Evolutionary conservation across 2,329 filamentous ascomycete species (phyloP).

Genomic region (Monilinia vaccinii-corymbosi): DNA sequence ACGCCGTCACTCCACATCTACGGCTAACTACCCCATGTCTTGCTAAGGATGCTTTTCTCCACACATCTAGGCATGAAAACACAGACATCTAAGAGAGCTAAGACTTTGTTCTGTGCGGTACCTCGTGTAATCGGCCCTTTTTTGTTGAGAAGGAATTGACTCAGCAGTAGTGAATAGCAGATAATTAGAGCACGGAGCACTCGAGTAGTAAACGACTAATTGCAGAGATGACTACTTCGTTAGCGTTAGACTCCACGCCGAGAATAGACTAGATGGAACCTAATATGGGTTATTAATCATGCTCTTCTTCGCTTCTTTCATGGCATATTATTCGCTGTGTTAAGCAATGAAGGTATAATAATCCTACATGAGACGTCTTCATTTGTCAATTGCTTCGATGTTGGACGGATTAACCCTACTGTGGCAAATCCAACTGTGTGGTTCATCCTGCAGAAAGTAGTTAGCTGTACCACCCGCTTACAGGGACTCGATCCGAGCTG

Average conservation of each 20-base stretch:
- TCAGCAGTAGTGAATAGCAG: neutral
- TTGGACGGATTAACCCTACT: neutral
- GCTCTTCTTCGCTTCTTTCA: neutral
- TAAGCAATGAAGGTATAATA: neutral
- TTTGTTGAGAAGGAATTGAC: neutral
- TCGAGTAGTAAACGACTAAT: too few relatives aligned
- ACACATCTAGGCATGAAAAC: neutral
- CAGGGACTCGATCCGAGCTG: neutral
- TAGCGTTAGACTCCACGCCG: neutral
- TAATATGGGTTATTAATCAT: neutral
- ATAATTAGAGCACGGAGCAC: too few relatives aligned
- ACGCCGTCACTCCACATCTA: neutral
- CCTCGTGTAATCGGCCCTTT: constrained; percentile 9
- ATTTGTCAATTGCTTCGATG: neutral
- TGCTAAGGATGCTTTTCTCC: neutral
- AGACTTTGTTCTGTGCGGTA: neutral
- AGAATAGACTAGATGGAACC: neutral
- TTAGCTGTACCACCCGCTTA: neutral
- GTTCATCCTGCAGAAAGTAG: too few relatives aligned
- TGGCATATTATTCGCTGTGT: neutral
- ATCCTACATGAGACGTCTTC: neutral
- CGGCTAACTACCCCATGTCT: constrained; percentile 7
- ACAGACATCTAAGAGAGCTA: neutral
- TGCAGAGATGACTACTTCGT: neutral
- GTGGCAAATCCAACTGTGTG: too few relatives aligned